These are phyloP conservation scores for Exophiala phaeomuriformis DNA, from an alignment of 2,329 filamentous ascomycete species.

Conservation along the genomic window DNA sequence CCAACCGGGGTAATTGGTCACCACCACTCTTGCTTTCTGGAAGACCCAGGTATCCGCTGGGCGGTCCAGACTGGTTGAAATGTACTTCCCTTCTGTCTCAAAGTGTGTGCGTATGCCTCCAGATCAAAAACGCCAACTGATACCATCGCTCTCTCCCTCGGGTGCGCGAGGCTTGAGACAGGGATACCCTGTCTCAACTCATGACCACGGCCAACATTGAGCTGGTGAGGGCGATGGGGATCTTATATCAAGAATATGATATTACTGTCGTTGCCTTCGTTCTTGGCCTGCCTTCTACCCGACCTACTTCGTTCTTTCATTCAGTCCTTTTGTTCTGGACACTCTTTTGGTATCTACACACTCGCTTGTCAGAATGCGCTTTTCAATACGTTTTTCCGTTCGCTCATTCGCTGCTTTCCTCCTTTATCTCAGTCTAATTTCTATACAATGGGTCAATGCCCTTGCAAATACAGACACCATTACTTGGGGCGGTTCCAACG, in stretches of 20 bases:
- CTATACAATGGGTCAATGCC: conserved; percentile 9
- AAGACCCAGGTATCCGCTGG: neutral
- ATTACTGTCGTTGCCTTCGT: neutral
- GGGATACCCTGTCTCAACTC: neutral
- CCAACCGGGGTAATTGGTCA: neutral
- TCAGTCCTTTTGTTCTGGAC: neutral
- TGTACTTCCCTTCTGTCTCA: neutral
- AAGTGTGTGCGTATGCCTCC: neutral
- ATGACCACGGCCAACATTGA: neutral
- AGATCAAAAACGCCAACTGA: too few species aligned
- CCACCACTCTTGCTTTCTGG: neutral
- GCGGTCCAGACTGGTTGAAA: neutral
- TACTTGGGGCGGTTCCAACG: conserved; percentile 21
- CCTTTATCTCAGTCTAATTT: conserved; percentile 5
- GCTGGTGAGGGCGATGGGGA: neutral
- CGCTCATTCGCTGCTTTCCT: conserved; percentile 12
- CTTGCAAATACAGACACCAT: conserved; percentile 22
- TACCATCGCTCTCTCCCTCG: too few species aligned
- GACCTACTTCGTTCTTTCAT: conserved; percentile 1
- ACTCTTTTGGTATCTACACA: conserved; percentile 6
- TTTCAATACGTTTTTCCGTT: neutral
- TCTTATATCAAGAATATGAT: neutral
- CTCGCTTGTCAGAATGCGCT: conserved; percentile 13
- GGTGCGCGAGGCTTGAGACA: neutral
- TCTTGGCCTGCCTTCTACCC: neutral